These are phyloP conservation scores for Kodamaea sp. DNA, from an alignment of 1,139 yeast genomes.

Conservation along the genomic window DNA sequence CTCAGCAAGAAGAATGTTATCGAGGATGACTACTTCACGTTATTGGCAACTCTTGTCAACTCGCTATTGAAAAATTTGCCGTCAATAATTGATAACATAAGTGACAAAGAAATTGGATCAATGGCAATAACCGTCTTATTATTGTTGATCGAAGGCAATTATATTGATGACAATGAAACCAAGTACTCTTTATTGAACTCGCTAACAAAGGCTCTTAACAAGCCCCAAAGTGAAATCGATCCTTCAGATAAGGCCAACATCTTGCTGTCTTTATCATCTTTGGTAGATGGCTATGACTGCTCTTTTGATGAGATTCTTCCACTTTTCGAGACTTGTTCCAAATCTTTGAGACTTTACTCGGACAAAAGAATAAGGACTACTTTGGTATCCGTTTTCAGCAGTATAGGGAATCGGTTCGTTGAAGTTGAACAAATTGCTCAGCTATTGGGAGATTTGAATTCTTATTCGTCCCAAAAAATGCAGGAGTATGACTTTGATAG, in stretches of 20 bases:
- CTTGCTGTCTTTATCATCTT: slow-evolving; percentile 55
- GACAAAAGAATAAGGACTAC: slow-evolving; percentile 64
- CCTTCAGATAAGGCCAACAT: slow-evolving; percentile 58
- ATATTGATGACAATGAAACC: slow-evolving; percentile 58
- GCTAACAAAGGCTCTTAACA: slow-evolving; percentile 62
- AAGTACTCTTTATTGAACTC: slow-evolving; percentile 58
- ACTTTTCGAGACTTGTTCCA: slow-evolving; percentile 58
- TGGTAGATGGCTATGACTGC: slow-evolving; percentile 57
- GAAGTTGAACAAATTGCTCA: slow-evolving; percentile 48
- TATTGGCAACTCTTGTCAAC: slow-evolving; percentile 59
- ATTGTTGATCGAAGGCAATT: slow-evolving; percentile 59
- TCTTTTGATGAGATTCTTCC: slow-evolving; percentile 53
- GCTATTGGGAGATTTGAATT: slow-evolving; percentile 64
- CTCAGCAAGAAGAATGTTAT: slow-evolving; percentile 37
- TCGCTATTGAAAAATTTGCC: slow-evolving; percentile 55
- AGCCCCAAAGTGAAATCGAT: slow-evolving; percentile 57
- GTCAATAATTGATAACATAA: slow-evolving; percentile 41
- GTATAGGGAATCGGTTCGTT: slow-evolving; percentile 56
- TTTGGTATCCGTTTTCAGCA: slow-evolving; percentile 58
- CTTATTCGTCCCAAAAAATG: slow-evolving; percentile 62
- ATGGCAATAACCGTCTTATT: slow-evolving; percentile 55
- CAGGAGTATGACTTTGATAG: slow-evolving; percentile 80
- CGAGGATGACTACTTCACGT: slow-evolving; percentile 47
- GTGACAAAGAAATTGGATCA: slow-evolving; percentile 52
- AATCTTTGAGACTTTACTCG: slow-evolving; percentile 56